phyloP scores from a whole-genome alignment of 1,139 yeast genomes.

The Wickerhamiella infanticola region DNA sequence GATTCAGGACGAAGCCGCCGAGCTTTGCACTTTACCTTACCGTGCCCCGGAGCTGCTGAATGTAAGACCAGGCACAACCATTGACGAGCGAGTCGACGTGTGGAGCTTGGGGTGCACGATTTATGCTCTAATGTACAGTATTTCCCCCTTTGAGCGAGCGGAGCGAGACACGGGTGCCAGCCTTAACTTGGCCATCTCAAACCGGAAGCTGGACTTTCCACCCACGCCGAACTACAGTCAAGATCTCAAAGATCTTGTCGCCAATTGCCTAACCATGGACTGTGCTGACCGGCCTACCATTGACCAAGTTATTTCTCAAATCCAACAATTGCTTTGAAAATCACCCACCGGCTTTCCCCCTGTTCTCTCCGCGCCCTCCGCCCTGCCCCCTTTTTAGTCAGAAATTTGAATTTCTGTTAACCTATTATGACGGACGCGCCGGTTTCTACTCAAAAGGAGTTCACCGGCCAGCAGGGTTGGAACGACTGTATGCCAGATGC shows the following conservation, averaged over 20 bases:
- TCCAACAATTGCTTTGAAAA: no score
- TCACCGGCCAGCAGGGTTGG: conserved; percentile 25
- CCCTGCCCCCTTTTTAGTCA: no score
- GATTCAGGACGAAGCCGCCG: conserved; percentile 68
- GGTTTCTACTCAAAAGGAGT: conserved; percentile 20
- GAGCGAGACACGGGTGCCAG: conserved; percentile 75
- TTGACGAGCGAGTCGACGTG: conserved; percentile 66
- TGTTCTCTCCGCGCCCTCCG: no score
- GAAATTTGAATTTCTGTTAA: no score
- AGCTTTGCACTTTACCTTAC: conserved; percentile 75
- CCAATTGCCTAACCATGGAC: conserved; percentile 44
- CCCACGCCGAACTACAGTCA: conserved; percentile 36
- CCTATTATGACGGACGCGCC: neutral
- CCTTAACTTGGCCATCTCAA: conserved; percentile 57
- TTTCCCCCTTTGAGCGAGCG: conserved; percentile 76
- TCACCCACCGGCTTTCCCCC: no score
- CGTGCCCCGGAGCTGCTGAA: conserved; percentile 84
- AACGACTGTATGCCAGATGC: conserved; percentile 25
- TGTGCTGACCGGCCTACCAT: conserved; percentile 46
- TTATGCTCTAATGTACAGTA: conserved; percentile 61
- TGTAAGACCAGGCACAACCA: conserved; percentile 43
- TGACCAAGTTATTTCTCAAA: conserved; percentile 33
- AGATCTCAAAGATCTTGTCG: conserved; percentile 40
- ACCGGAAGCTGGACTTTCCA: conserved; percentile 58
- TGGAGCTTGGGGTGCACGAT: conserved; percentile 86